Base-by-base conservation (phyloP, 805 yeast species). In the Candida ascalaphidarum region DNA sequence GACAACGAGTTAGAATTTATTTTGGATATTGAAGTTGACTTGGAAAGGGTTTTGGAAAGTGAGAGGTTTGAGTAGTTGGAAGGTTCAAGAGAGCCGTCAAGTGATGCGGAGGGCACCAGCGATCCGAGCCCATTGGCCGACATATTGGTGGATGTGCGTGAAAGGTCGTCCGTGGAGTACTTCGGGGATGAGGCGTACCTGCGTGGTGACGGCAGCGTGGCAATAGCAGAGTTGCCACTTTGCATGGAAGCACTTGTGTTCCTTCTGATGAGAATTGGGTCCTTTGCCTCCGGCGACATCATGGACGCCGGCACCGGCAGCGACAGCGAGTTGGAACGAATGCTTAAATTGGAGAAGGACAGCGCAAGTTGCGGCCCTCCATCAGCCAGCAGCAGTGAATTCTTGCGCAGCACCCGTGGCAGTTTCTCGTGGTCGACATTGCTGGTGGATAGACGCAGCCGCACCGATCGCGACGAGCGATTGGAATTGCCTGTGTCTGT, bases 271-370 rank as follows among this genome's bases (percentile, higher is more conserved):
- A 81, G 62, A 34, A 81, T 81, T 3, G 92, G 88, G 30, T 76
- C 75, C 42, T 74, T 79, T 12, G 92, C 89, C 40, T 70, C 81
- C 34, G 75, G 59, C 37, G 72, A 76, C 20, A 70, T 60, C 86
- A 81, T 77, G 21, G 82, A 74, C 11, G 81, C 75, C 11, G 85
- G 84, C 31, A 77, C 54, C 32, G 57, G n/a, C n/a, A n/a, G n/a
- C n/a, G n/a, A n/a, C n/a, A n/a, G 61, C 9, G 34, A 25, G 22
- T 35, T 34, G 7, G 40, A 30, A 25, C 34, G 31, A 11, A 36
- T 22, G 22, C 35, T 35, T 21, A 31, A 26, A 13, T 32, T 15
- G 27, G 11, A 12, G 10, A 17, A 17, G 8, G 18, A 17, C 6
- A 6, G 8, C 8, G 8, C 18, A 17, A 17, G 14, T 17, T 27